These are phyloP conservation scores for Panicum miliaceum DNA, from an alignment of 176 grass and related monocot genomes.

Conservation along the genomic window DNA sequence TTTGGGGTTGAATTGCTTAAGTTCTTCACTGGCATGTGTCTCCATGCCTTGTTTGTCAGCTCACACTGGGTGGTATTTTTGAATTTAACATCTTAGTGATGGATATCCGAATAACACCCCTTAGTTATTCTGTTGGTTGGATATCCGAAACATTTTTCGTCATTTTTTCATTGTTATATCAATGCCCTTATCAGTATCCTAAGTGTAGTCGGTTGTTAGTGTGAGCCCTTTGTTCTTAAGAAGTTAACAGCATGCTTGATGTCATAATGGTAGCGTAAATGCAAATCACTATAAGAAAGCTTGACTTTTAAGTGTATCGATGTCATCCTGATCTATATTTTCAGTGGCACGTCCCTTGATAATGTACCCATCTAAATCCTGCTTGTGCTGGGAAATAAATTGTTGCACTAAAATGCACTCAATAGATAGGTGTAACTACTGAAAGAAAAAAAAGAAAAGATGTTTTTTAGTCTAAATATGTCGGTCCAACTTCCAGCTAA, in stretches of 20 bases:
- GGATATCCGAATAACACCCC: background rate
- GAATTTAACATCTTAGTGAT: conserved; percentile 30
- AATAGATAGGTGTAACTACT: background rate
- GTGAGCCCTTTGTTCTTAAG: background rate
- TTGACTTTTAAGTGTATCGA: background rate
- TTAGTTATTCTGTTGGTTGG: conserved; percentile 1
- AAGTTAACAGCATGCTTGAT: conserved; percentile 16
- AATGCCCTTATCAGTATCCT: conserved; percentile 9
- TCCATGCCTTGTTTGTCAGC: background rate
- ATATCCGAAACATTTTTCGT: background rate
- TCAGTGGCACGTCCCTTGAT: background rate
- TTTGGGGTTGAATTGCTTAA: conserved; percentile 8
- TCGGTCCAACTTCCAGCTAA: conserved; percentile 21
- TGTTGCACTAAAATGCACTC: background rate
- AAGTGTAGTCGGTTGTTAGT: background rate
- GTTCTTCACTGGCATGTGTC: conserved; percentile 15
- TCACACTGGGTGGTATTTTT: conserved; percentile 8
- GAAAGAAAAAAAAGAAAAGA: background rate
- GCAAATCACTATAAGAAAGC: background rate
- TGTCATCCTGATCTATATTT: background rate
- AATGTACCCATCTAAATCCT: background rate
- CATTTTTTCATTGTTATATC: conserved; percentile 13
- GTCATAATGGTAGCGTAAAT: conserved; percentile 3
- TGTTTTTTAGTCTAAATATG: background rate
- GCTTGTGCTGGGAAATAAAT: background rate